Evolutionary conservation across 257 asterid species (phyloP), one percentile per base, ranked within the genome.

Genomic region (Solanum okadae): DNA sequence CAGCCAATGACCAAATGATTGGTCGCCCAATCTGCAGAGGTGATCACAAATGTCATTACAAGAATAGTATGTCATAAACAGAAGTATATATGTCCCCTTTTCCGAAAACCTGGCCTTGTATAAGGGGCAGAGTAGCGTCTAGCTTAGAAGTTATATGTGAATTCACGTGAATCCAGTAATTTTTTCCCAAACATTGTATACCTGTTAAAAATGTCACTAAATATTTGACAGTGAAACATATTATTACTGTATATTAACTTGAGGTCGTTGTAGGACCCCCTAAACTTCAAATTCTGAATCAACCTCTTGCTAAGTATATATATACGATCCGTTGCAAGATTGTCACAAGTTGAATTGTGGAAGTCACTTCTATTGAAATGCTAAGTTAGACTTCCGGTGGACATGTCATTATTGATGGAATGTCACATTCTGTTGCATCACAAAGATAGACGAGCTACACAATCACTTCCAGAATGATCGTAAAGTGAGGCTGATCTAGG

Each of bases 1-100:
- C 89, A 87, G 89, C 89, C 82, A 87, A 81, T 10, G 89, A 87
- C 79, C 84, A 87, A 72, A 87, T 86, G 18, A 87, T 86, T 25
- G 89, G 89, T 40, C 89, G 82, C 25, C 89, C 89, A 82, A 87
- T 87, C 89, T 87, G 71, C 9, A 78, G 22, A 52, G 5, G 71
- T 29, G 81, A 42, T 6, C 25, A 15, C 37, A 44, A 29, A 44
- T 0, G 16, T 79, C 40, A 79, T 9, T 79, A 44, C 37, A 44
- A 27, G 40, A 79, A 44, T 5, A 79, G 27, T 15, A 27, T 27
- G 85, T 33, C 27, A 20, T 33, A 72, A 72, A 33, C 15, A 78
- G 23, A 14, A 78, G 65, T 42, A 25, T 40, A n/a, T 40, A 13
- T 77, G 35, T 76, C 56, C 33, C 3, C 3, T 76, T 76, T 18